Percentiles rank a stretch among this genome's conserved stretches.
Evolutionary conservation across 371 early-diverging fungal species (phyloP).

Genomic region (Apophysomyces sp.): DNA sequence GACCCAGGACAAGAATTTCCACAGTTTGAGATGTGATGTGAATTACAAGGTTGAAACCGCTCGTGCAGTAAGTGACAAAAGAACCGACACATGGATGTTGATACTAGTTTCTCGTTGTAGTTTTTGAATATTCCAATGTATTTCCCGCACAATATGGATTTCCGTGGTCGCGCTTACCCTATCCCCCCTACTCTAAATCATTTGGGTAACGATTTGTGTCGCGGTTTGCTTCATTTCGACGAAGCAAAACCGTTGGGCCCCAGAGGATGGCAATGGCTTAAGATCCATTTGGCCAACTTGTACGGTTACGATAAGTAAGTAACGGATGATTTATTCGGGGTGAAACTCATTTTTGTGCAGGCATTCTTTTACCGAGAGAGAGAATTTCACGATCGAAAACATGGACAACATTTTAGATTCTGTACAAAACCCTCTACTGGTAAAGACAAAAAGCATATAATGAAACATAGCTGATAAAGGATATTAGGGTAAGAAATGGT

Average conservation of each 20-base stretch:
- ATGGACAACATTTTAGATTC: constrained; percentile 80
- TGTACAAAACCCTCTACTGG: constrained; percentile 74
- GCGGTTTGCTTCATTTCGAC: constrained; percentile 87
- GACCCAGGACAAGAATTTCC: constrained; percentile 65
- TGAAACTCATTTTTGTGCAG: constrained; percentile 7
- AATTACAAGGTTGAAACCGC: constrained; percentile 98
- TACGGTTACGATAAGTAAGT: constrained; percentile 88
- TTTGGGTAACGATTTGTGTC: constrained; percentile 94
- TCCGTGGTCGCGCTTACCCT: constrained; percentile 98
- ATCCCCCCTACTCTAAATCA: constrained; percentile 96
- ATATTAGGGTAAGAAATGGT: constrained; percentile 78
- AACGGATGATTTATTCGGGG: neutral
- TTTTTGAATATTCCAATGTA: constrained; percentile 88
- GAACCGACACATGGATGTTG: neutral
- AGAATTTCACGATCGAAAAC: constrained; percentile 71
- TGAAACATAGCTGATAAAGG: neutral
- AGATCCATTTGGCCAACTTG: constrained; percentile 95
- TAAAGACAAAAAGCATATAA: constrained; percentile 7
- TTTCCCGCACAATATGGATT: constrained; percentile 98
- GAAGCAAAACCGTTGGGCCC: constrained; percentile 85
- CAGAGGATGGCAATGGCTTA: constrained; percentile 89
- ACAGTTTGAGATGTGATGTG: constrained; percentile 87
- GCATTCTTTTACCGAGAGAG: constrained; percentile 85
- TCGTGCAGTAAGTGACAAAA: constrained; percentile 64
- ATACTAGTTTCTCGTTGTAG: constrained; percentile 23